phyloP scores from a whole-genome alignment of 2,329 filamentous ascomycete genomes.

The Sporothrix protearum region DNA sequence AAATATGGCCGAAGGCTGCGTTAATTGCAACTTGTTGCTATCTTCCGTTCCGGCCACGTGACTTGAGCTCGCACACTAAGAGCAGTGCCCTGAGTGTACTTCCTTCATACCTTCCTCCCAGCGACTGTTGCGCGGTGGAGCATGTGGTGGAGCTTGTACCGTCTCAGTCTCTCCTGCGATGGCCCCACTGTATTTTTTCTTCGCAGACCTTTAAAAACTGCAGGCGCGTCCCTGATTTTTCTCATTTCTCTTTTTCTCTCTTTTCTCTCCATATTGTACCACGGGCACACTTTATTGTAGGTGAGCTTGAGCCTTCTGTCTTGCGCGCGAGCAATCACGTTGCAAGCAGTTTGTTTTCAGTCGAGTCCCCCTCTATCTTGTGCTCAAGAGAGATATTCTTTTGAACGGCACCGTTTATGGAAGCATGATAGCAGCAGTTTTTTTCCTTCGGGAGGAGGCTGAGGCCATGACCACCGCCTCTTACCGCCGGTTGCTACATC shows the following conservation, averaged over 20 bases:
- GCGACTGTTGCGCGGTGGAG: background rate
- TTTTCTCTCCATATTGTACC: conserved; percentile 57
- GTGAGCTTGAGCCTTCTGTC: conserved; percentile 54
- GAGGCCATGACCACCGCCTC: conserved; percentile 61
- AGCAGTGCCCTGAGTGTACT: background rate
- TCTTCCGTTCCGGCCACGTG: background rate
- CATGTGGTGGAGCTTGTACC: background rate
- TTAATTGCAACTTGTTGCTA: background rate
- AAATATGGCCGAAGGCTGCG: background rate
- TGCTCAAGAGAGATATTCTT: conserved; percentile 56
- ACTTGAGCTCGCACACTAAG: background rate
- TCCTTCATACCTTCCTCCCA: background rate
- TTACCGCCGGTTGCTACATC: conserved; percentile 73
- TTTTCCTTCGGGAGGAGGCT: conserved; percentile 31
- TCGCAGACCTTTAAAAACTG: conserved; percentile 11
- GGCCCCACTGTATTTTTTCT: conserved; percentile 26
- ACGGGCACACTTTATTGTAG: conserved; percentile 69
- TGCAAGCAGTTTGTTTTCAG: conserved; percentile 35
- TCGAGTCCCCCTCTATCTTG: conserved; percentile 72
- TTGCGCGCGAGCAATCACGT: conserved; percentile 5
- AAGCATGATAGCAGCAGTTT: conserved; percentile 56
- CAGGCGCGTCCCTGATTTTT: conserved; percentile 27
- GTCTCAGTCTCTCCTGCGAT: background rate
- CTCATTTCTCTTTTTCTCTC: conserved; percentile 39
- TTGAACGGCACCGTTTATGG: conserved; percentile 61